phyloP scores from a whole-genome alignment of 1,284 basidiomycete species.

The Cutaneotrichosporon dermatis region DNA sequence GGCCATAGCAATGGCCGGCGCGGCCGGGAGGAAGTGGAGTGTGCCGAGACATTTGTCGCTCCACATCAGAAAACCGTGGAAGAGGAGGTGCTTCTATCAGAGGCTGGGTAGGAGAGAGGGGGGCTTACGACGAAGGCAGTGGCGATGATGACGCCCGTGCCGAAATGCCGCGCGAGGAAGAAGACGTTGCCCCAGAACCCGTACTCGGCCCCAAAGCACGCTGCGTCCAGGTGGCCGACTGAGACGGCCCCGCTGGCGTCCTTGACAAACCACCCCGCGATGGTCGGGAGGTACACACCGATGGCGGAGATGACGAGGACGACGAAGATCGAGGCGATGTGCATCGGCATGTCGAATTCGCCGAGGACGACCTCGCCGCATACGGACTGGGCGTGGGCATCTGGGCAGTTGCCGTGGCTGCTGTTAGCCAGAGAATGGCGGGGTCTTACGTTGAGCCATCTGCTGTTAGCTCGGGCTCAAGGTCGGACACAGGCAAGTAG shows the following conservation, averaged over 20 bases:
- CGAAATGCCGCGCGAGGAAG: constrained; percentile 46
- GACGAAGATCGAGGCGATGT: constrained; percentile 50
- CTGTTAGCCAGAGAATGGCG: background rate
- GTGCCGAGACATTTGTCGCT: constrained; percentile 49
- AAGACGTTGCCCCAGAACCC: constrained; percentile 38
- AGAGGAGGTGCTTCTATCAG: constrained; percentile 43
- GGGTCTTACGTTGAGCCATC: too few species aligned
- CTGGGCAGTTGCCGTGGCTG: constrained; percentile 48
- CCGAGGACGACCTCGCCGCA: constrained; percentile 35
- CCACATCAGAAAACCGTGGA: constrained; percentile 49
- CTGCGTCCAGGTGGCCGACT: constrained; percentile 13
- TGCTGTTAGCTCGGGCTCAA: too few species aligned
- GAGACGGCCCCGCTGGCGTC: background rate
- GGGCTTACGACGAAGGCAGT: constrained; percentile 47
- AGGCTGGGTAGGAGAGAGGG: background rate
- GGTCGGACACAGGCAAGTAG: too few species aligned
- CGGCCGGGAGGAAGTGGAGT: constrained; percentile 48
- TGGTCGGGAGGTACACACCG: constrained; percentile 44
- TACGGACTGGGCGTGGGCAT: constrained; percentile 25
- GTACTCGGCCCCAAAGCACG: constrained; percentile 22
- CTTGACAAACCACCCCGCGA: constrained; percentile 25
- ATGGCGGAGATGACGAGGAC: constrained; percentile 45
- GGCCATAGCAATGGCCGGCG: constrained; percentile 48
- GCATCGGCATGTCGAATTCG: constrained; percentile 47
- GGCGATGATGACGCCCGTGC: constrained; percentile 49